Percentiles rank a stretch among this genome's conserved stretches.
These are phyloP conservation scores for Fusarium newnesense DNA, from an alignment of 2,329 filamentous ascomycete genomes.

Conservation along the genomic window DNA sequence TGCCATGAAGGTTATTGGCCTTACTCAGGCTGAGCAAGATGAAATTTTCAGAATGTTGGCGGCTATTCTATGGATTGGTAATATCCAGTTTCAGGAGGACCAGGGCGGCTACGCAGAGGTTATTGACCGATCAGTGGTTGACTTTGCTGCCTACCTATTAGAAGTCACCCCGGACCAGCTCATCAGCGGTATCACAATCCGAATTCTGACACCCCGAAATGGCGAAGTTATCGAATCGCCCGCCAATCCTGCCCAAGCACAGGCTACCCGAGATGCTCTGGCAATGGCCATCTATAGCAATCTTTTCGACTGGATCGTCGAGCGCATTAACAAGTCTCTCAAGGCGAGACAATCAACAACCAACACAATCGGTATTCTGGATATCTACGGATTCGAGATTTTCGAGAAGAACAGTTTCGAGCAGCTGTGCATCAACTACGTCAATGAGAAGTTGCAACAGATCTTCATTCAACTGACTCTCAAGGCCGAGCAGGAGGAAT, in stretches of 20 bases:
- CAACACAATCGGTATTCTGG: slow-evolving; percentile 94
- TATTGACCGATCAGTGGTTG: slow-evolving; percentile 87
- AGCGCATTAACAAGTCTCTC: slow-evolving; percentile 88
- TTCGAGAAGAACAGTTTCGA: slow-evolving; percentile 99
- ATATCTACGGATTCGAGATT: slow-evolving; percentile 99
- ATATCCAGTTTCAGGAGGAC: slow-evolving; percentile 90
- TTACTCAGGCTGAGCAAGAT: slow-evolving; percentile 89
- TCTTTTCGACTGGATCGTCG: slow-evolving; percentile 98
- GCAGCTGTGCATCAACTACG: slow-evolving; percentile 99
- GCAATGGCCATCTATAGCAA: slow-evolving; percentile 98
- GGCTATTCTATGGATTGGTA: slow-evolving; percentile 92
- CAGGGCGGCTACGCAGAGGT: slow-evolving; percentile 90
- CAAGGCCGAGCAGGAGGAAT: slow-evolving; percentile 98
- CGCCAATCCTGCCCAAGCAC: slow-evolving; percentile 87
- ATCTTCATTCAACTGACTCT: slow-evolving; percentile 98
- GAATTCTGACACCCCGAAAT: slow-evolving; percentile 78
- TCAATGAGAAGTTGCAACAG: slow-evolving; percentile 98
- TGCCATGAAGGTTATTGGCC: slow-evolving; percentile 94
- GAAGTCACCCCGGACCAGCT: slow-evolving; percentile 86
- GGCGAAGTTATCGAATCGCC: slow-evolving; percentile 78
- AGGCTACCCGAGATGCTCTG: slow-evolving; percentile 87
- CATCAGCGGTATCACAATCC: slow-evolving; percentile 87
- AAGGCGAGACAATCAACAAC: slow-evolving; percentile 78
- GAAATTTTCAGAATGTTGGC: slow-evolving; percentile 96
- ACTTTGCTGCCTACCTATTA: slow-evolving; percentile 93